Evolutionary conservation across 306 rosid species (phyloP).

Genomic region (Castanopsis chinensis): DNA sequence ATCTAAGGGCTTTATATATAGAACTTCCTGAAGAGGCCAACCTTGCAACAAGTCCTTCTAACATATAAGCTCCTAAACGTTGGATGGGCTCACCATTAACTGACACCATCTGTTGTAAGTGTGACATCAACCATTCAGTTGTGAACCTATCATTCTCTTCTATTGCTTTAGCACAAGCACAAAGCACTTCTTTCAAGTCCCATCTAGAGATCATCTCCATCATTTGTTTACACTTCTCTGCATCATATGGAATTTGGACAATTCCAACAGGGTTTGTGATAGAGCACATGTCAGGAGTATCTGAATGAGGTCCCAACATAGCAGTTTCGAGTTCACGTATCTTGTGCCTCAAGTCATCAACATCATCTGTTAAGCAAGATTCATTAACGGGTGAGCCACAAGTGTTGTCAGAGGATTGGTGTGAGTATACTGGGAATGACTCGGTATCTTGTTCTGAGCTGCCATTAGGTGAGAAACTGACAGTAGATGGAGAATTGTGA

Average conservation of each 20-base stretch:
- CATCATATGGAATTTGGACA: conserved; percentile 35
- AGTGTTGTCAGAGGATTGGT: conserved; percentile 44
- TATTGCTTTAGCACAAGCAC: conserved; percentile 71
- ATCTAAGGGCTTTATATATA: conserved; percentile 68
- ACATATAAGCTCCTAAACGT: conserved; percentile 80
- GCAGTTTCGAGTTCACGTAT: conserved; percentile 75
- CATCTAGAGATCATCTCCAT: conserved; percentile 59
- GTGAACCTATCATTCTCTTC: conserved; percentile 51
- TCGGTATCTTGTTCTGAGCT: conserved; percentile 54
- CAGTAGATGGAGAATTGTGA: conserved; percentile 65
- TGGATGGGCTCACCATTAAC: conserved; percentile 77
- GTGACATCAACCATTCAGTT: conserved; percentile 63
- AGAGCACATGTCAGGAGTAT: conserved; percentile 33
- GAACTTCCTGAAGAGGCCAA: conserved; percentile 79
- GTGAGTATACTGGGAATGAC: conserved; percentile 23
- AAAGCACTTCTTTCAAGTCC: conserved; percentile 71
- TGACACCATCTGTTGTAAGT: conserved; percentile 69
- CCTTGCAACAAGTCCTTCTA: conserved; percentile 89
- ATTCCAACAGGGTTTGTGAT: conserved; percentile 22
- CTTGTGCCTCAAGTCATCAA: conserved; percentile 67
- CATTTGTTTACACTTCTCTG: conserved; percentile 50
- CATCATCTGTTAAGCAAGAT: conserved; percentile 51
- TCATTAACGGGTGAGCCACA: conserved; percentile 50
- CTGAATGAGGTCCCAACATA: conserved; percentile 75
- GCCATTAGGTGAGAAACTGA: conserved; percentile 50